Evolutionary conservation across 768 basidiomycete species (phyloP), one percentile per base, ranked within the genome.

Genomic region (Auriscalpium orientale): DNA sequence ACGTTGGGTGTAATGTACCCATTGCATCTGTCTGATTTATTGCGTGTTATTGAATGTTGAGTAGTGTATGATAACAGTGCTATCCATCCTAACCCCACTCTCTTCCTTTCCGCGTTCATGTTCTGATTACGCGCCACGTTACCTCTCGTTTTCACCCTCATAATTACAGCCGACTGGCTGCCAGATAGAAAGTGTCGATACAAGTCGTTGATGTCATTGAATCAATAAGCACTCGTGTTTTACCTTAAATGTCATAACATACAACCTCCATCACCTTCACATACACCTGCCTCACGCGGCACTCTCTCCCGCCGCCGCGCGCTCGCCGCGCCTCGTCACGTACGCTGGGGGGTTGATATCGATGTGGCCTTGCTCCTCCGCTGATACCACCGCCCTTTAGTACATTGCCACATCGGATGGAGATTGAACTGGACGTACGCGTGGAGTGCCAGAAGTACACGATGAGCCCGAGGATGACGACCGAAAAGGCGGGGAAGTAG

Each of bases 391-490:
- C 10, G 49, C 28, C 28, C 22, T 7, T 28, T 3, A 7, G 28
- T 28, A 28, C 4, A 28, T 3, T 28, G 28, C 54, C 34, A 60
- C 18, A 40, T 44, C 33, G 44, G 12, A 44, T 37, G 10, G 36
- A 38, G 37, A 51, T 58, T 28, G 38, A 36, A 49, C 51, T 37
- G 20, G 3, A 78, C 90, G 64, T 72, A 91, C 90, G 91, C 37
- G 85, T 84, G 8, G 85, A 80, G 67, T 79, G 74, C 90, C 91
- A 94, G 74, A 93, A 93, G 71, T 93, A 94, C 38, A 85, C 79
- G 64, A 94, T 73, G 5, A 94, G 78, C 3, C 91, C 91, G 12
- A 73, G 36, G 46, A 93, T 67, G 58, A 91, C 82, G 13, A 92
- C 74, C 1, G 70, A 76, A 64, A 87, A 94, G 0, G 91, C 79